Base-by-base conservation (phyloP, 2,329 filamentous ascomycete genomes). In the Colletotrichum tofieldiae region DNA sequence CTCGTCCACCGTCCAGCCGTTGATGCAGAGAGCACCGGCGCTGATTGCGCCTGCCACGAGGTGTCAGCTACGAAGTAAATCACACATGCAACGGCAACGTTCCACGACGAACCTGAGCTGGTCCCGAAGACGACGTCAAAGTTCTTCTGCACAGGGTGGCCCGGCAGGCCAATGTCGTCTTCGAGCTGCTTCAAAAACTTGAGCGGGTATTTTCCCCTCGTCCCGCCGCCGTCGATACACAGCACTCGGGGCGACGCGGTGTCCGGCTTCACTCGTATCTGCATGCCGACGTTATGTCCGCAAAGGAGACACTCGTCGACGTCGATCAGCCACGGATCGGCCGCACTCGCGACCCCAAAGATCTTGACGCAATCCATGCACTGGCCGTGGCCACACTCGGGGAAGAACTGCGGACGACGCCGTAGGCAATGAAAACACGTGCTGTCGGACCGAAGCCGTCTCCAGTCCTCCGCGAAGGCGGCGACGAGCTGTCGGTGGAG, bases 181-280 rank as follows among this genome's bases (percentile, higher is more conserved):
- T 80, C 77, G 12, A 81, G 61, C 23, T 76, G 61, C 61, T 78
- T 64, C 12, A 81, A 73, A 54, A 81, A 78, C 16, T 75, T 54
- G 5, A 81, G 77, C 5, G 67, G 72, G 12, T 78, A 79, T 6
- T 80, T 71, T 3, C 79, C 79, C 14, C 79, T 76, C 37, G 79
- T 75, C 3, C 79, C 78, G 23, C 79, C 77, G n/a, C 76, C 76
- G 71, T 81, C 67, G 29, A 72, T 64, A 9, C 51, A 47, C 35
- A 69, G 37, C 5, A 69, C 59, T 12, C 41, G n/a, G 37, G 37
- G 51, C 6, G 51, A 54, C 23, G 52, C 35, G 16, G 66, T 68
- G 20, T 62, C 51, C n/a, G 35, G 66, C 32, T 64, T 62, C 18
- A 55, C n/a, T 18, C 41, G 12, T 35, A 64, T 52, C 32, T 54